Percentiles rank a stretch among this genome's conserved stretches.
Evolutionary conservation across 2,329 filamentous ascomycete species (phyloP).

Genomic region (Dothistroma septosporum): DNA sequence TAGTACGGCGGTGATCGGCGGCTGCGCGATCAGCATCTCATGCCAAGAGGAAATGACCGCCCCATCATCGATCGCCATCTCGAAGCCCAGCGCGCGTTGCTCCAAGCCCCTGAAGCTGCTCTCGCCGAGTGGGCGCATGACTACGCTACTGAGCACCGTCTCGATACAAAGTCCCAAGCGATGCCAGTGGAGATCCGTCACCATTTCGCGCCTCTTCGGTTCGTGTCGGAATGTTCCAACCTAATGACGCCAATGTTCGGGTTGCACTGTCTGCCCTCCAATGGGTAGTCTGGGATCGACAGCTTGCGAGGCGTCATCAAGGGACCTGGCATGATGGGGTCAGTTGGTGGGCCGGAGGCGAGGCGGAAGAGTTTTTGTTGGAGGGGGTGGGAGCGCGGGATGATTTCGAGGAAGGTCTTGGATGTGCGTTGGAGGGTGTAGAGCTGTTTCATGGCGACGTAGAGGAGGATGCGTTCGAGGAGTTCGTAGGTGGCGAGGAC

Average conservation of each 20-base stretch:
- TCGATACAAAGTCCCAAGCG: background rate
- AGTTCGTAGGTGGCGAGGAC: conserved; percentile 7
- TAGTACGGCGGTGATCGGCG: background rate
- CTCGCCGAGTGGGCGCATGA: background rate
- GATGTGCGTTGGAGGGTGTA: background rate
- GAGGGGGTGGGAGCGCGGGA: background rate
- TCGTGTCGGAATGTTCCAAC: background rate
- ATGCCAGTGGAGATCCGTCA: background rate
- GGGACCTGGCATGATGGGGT: background rate
- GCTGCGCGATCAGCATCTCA: background rate
- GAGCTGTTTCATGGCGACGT: conserved; percentile 3
- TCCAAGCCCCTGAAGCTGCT: background rate
- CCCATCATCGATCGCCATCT: background rate
- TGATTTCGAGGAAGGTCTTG: background rate
- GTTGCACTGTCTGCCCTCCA: background rate
- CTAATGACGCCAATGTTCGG: background rate
- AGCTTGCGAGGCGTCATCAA: background rate
- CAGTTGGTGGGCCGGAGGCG: background rate
- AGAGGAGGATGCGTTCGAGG: conserved; percentile 5
- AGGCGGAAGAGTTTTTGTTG: background rate
- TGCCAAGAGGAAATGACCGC: background rate
- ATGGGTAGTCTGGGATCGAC: background rate
- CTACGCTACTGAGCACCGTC: background rate
- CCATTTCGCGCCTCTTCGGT: background rate
- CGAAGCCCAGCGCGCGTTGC: background rate